Evolutionary conservation across 345 rosid genomes (phyloP), one percentile per base, ranked within the genome.

Genomic region (Eucalyptus leucophloia): DNA sequence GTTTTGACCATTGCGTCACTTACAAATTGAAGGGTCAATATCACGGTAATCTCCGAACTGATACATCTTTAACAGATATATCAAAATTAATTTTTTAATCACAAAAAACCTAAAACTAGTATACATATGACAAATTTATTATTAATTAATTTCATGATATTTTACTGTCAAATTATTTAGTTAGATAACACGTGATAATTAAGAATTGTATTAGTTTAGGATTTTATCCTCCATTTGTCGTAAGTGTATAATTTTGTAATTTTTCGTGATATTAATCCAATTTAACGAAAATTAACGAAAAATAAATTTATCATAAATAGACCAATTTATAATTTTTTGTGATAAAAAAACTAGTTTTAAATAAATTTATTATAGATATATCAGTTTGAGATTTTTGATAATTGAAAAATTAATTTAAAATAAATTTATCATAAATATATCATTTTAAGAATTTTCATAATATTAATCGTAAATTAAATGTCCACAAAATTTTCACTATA

Each of bases 101-200:
- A 53, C 24, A 19, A 53, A 53, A 54, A 2, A 19, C 11, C 5
- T 21, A 19, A 54, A 54, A 54, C 2, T 54, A 19, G 0, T 54
- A 21, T 21, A 19, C 2, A 3, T 18, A 0, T 54, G 0, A 54
- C 0, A 21, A 54, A 8, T 1, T 54, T 54, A 54, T 21, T 8
- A 19, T 50, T 17, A 0, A 50, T 50, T 17, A 50, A 50, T 50
- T 50, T 16, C 0, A 50, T 50, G 0, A 50, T 16, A 0, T 17
- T 50, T 50, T 50, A 50, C 2, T 50, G 3, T 50, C 0, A 17
- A 50, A 50, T 50, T 16, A 0, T 0, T 7, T 0, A 50, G 8
- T 50, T 50, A 0, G 1, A 50, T 50, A 50, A 17, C 21, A 6
- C 0, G 0, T 16, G 19, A 0, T 0, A 14, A 0, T 50, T 16